A percentile compares a stretch with the other conserved stretches of the same genome.
phyloP scores from a whole-genome alignment of 2,329 filamentous ascomycete species.

The Venturia aucupariae region DNA sequence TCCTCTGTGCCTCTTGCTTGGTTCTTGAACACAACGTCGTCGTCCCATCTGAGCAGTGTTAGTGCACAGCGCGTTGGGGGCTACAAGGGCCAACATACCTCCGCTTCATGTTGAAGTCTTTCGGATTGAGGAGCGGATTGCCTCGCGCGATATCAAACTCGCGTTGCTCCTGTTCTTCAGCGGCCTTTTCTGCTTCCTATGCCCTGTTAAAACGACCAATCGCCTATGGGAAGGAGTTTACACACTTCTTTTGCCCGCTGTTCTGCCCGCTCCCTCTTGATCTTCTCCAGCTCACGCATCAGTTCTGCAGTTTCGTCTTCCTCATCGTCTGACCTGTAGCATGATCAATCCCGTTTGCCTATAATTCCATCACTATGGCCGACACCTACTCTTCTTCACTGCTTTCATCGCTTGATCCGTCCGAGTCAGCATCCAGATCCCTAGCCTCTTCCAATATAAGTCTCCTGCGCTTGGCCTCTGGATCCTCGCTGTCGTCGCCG shows the following conservation, averaged over 20 bases:
- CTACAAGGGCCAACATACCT: conserved; percentile 27
- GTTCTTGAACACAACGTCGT: conserved; percentile 99
- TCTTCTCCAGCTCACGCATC: conserved; percentile 88
- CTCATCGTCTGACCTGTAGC: conserved; percentile 39
- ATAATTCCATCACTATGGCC: conserved; percentile 17
- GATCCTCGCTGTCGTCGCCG: conserved; percentile 51
- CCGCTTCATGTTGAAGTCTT: conserved; percentile 85
- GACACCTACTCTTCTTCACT: conserved; percentile 48
- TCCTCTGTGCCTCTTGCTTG: conserved; percentile 93
- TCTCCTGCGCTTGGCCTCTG: conserved; percentile 72
- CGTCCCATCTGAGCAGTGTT: conserved; percentile 62
- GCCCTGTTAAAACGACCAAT: background rate
- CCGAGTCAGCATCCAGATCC: conserved; percentile 77
- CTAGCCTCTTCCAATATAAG: conserved; percentile 74
- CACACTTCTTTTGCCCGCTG: conserved; percentile 64
- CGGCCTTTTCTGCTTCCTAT: conserved; percentile 69
- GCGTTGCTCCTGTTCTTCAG: conserved; percentile 69
- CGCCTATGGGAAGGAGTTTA: background rate
- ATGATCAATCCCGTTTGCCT: conserved; percentile 21
- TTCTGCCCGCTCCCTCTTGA: conserved; percentile 76
- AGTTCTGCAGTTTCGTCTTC: conserved; percentile 77
- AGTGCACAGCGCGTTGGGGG: background rate
- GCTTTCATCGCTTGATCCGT: conserved; percentile 48
- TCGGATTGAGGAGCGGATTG: conserved; percentile 80
- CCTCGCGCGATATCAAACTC: conserved; percentile 85